Evolutionary conservation across 1,284 basidiomycete genomes (phyloP).

Genomic region (Puccinia novopanici): DNA sequence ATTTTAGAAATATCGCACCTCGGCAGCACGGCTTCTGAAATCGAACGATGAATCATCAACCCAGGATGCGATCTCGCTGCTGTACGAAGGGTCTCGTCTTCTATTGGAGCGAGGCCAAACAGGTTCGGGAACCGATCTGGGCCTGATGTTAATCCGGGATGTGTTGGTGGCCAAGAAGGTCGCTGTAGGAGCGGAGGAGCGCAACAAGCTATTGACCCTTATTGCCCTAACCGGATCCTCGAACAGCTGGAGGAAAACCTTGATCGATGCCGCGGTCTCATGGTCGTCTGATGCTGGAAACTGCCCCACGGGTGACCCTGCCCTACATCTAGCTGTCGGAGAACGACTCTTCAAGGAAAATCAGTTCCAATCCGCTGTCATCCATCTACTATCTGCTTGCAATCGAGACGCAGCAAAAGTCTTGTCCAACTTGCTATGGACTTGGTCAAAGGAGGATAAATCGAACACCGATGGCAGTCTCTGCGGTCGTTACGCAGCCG

Average conservation of each 20-base stretch:
- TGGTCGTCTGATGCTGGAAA: constrained; percentile 19
- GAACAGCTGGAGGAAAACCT: constrained; percentile 32
- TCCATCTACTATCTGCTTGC: constrained; percentile 29
- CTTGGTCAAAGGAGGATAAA: constrained; percentile 40
- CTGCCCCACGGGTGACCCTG: constrained; percentile 29
- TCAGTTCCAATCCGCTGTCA: constrained; percentile 3
- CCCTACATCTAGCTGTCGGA: constrained; percentile 12
- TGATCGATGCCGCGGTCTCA: constrained; percentile 38
- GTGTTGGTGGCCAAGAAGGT: constrained; percentile 14
- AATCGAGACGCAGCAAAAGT: constrained; percentile 23
- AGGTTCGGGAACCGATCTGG: constrained; percentile 39
- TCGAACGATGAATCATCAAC: constrained; percentile 25
- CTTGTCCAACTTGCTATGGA: constrained; percentile 30
- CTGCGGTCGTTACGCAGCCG: constrained; percentile 36
- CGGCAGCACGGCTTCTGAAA: constrained; percentile 42
- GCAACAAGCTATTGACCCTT: constrained; percentile 29
- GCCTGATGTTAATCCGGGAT: constrained; percentile 45
- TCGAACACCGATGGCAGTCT: background rate
- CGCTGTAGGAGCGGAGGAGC: constrained; percentile 9
- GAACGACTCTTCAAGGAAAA: constrained; percentile 38
- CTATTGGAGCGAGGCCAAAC: constrained; percentile 27
- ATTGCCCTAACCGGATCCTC: constrained; percentile 14
- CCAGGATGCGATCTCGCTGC: constrained; percentile 36
- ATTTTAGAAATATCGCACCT: constrained; percentile 45
- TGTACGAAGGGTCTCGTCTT: constrained; percentile 39